Base-by-base conservation (phyloP, 164 flowering plant genomes). In the Taxillus chinensis region DNA sequence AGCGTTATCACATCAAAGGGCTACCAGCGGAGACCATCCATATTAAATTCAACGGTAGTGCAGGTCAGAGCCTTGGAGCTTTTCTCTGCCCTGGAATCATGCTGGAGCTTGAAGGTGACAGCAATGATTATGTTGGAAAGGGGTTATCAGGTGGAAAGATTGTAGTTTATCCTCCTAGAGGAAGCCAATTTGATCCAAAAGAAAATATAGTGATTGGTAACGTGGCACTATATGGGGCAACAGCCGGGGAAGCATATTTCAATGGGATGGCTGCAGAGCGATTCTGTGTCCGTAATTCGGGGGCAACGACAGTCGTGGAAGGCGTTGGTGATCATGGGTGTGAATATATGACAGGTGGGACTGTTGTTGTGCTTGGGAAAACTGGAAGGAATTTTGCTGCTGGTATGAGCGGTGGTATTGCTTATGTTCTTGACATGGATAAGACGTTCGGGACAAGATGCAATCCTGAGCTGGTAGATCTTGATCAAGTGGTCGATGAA, bases 251-350 rank as follows among this genome's bases (percentile, higher is more conserved):
- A 65, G 99, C 98, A 39, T 95, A 95, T 72, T 95, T 95, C 74
- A 95, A 84, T 71, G 99, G 99, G 63, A 95, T 91, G 96, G 99
- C 99, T 43, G 99, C 99, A 27, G 99, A 95, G 72, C 86, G 99
- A 73, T 95, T 95, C 71, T 92, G 96, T 71, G 99, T 95, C 4
- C 91, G 99, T 38, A 95, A 95, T 73, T 95, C 99, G 1, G 99
- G 99, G 54, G 99, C 92, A 6, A 83, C 27, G 68, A 96, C 99
- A 8, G 95, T 95, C 57, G 99, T 95, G 4, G 99, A 95, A 75
- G 99, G 99, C 59, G 89, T 95, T 64, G 99, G 99, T 63, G 99
- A 95, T 75, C 99, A 95, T 72, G 99, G 99, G 12, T 95, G 99
- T 57, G 99, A 95, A 71, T 95, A 95, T 82, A 95, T 95, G 99